Percentiles rank a stretch among this genome's conserved stretches.
These are phyloP conservation scores for Amphibolis antarctica DNA, from an alignment of 106 monocot genomes.

Conservation along the genomic window DNA sequence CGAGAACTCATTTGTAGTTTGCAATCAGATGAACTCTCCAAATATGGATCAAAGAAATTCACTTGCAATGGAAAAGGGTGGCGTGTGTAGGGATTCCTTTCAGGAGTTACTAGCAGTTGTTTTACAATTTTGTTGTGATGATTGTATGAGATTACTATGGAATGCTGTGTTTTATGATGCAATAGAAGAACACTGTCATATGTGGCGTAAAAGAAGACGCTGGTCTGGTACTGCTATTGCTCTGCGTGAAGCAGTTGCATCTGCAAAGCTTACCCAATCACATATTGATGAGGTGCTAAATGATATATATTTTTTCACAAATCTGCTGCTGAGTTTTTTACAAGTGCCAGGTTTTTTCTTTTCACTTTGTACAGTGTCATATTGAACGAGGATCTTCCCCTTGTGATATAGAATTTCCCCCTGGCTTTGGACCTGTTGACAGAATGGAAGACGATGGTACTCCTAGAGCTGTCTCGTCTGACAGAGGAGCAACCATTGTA, in stretches of 20 bases:
- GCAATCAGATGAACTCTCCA: constrained; percentile 12
- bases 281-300: not conserved
- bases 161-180: constrained; percentile 53
- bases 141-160: constrained; percentile 65
- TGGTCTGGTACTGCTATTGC: constrained; percentile 13
- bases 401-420: constrained; percentile 59
- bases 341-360: too few relatives aligned
- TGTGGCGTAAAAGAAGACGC: constrained; percentile 55
- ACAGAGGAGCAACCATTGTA: not conserved
- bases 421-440: constrained; percentile 62
- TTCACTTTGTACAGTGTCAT: constrained; percentile 16
- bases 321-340: too few relatives aligned
- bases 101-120: constrained; percentile 35
- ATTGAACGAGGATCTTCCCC: constrained; percentile 12
- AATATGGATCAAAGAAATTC: not conserved
- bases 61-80: constrained; percentile 4
- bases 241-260: constrained; percentile 10
- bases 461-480: constrained; percentile 4
- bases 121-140: constrained; percentile 37
- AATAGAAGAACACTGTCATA: constrained; percentile 35
- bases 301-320: too few relatives aligned
- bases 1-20: constrained; percentile 7
- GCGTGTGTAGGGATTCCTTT: constrained; percentile 19
- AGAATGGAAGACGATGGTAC: constrained; percentile 4
- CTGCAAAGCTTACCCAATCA: constrained; percentile 6